These are phyloP conservation scores for Rhodotorula babjevae DNA, from an alignment of 768 basidiomycete genomes.

Conservation along the genomic window DNA sequence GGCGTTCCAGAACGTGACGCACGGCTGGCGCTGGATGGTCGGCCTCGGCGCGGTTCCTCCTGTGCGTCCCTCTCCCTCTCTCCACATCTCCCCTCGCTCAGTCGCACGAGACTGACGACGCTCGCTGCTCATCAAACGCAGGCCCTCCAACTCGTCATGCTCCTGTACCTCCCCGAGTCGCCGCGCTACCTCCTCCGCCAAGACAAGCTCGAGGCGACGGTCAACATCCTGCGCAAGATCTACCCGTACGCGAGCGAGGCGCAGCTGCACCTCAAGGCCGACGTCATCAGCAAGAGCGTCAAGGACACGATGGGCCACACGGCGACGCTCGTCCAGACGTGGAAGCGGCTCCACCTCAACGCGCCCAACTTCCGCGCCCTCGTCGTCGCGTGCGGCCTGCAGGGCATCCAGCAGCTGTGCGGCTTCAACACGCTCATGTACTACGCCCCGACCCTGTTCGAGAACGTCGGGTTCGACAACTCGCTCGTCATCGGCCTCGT, in stretches of 20 bases:
- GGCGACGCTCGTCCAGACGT: conserved; percentile 51
- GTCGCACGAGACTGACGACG: background rate
- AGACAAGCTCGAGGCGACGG: conserved; percentile 56
- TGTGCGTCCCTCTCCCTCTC: background rate
- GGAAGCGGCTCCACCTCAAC: conserved; percentile 35
- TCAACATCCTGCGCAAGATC: conserved; percentile 60
- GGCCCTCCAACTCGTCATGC: conserved; percentile 29
- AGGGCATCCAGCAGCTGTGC: conserved; percentile 76
- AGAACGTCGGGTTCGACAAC: conserved; percentile 73
- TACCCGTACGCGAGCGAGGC: conserved; percentile 62
- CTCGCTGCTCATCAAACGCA: background rate
- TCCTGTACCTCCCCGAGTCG: conserved; percentile 58
- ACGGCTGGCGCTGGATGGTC: conserved; percentile 81
- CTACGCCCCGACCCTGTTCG: conserved; percentile 72
- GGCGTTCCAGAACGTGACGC: conserved; percentile 49
- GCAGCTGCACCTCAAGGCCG: conserved; percentile 65
- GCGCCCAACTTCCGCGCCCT: conserved; percentile 39
- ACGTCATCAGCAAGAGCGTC: conserved; percentile 54
- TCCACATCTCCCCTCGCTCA: background rate
- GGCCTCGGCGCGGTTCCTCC: conserved; percentile 58
- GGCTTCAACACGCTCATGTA: conserved; percentile 48
- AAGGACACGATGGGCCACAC: conserved; percentile 61
- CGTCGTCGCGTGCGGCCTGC: conserved; percentile 71
- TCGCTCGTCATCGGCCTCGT: conserved; percentile 70
- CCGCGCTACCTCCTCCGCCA: conserved; percentile 66